Evolutionary conservation across 257 asterid species (phyloP).

Genomic region (Paulownia fortunei): DNA sequence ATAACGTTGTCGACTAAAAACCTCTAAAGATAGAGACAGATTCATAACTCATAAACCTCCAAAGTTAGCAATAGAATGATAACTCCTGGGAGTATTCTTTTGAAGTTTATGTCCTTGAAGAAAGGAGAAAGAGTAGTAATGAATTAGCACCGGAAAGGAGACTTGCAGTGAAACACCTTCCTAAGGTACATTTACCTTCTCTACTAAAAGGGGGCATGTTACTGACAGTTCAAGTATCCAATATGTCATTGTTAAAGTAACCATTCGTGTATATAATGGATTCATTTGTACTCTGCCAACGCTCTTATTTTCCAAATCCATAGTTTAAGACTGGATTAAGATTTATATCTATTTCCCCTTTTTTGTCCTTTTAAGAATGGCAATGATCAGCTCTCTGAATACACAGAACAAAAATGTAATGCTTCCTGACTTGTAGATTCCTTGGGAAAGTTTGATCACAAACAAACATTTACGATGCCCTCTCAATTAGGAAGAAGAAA

Average conservation of each 20-base stretch:
- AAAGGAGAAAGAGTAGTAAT: background rate
- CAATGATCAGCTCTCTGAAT: background rate
- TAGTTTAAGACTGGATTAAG: background rate
- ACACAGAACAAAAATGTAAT: background rate
- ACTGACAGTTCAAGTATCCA: no score
- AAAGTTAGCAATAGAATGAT: background rate
- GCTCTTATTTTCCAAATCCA: background rate
- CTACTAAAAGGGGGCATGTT: no score
- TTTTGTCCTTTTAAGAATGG: background rate
- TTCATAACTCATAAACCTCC: background rate
- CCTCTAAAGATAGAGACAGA: background rate
- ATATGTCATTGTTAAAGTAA: background rate
- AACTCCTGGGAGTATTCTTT: background rate
- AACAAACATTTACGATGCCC: background rate
- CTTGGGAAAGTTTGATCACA: conserved; percentile 9
- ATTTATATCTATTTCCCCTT: background rate
- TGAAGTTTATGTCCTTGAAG: background rate
- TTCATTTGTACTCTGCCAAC: background rate
- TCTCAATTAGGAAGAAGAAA: conserved; percentile 30
- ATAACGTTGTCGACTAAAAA: background rate
- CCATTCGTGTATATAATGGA: background rate
- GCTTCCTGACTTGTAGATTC: background rate
- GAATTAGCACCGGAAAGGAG: background rate
- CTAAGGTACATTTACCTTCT: no score
- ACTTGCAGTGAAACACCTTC: no score